Evolutionary conservation across 306 rosid species (phyloP), one percentile per base, ranked within the genome.

Genomic region (Coriaria nepalensis): DNA sequence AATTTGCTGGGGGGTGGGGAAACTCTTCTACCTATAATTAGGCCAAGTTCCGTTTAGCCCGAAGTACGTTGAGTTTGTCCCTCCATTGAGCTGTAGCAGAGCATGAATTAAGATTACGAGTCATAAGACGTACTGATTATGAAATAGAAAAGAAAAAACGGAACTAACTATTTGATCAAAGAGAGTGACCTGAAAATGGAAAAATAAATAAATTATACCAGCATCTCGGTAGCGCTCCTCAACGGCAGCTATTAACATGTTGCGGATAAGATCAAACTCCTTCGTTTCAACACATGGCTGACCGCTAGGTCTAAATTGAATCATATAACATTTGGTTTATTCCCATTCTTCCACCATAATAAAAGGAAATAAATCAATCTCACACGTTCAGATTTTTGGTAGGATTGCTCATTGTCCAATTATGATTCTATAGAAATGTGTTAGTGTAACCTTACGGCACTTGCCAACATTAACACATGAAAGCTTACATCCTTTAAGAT

Each of bases 201-300:
- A 4, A 12, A 36, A 5, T 4, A 29, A 7, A 43, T 34, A 12
- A 11, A 15, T 9, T 9, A 65, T 75, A 90, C 98, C 98, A 40
- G 98, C 98, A 77, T 90, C 98, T 70, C 82, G 47, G 43, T 90
- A 90, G 62, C 95, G 95, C 63, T 90, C 98, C 65, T 90, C 98
- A 51, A 53, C 80, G 52, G 80, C 98, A 64, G 98, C 98, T 47
- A 77, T 73, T 72, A 79, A 53, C 98, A 90, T 90, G 70, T 90
- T 82, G 63, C 93, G 78, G 62, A 90, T 70, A 44, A 90, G 94
- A 75, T 68, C 47, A 42, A 90, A 90, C 70, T 90, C 98, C 60
- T 70, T 60, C 6, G 98, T 80, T 68, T 90, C 98, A 56, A 57
- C 55, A 50, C 92, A 85, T 11, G 95, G 95, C 51, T 90, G 75